Evolutionary conservation across 208 protist genomes (phyloP).

Genomic region (Acanthamoeba quina): DNA sequence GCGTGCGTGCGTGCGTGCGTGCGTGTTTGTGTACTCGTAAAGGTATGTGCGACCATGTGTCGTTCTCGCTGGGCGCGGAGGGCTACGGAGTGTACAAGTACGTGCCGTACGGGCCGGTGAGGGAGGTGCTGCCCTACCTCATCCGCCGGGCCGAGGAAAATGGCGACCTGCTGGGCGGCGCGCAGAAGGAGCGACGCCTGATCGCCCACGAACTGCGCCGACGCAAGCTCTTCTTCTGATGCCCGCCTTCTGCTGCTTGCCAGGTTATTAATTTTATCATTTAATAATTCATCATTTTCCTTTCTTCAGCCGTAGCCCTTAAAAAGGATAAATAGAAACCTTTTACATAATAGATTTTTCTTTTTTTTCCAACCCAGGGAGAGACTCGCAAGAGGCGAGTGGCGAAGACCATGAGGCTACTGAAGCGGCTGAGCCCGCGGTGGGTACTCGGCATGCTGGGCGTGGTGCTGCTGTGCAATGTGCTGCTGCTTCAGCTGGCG

Average conservation of each 20-base stretch:
- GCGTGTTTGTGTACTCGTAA: not conserved
- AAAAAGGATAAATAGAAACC: no score
- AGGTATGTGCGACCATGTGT: slow-evolving; percentile 97
- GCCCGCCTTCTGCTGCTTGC: no score
- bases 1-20: not conserved
- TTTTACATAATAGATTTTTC: no score
- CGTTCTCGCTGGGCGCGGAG: slow-evolving; percentile 93
- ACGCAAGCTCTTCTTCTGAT: slow-evolving; percentile 32
- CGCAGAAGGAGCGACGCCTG: slow-evolving; percentile 65
- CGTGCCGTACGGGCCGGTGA: slow-evolving; percentile 97
- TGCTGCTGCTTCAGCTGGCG: not conserved
- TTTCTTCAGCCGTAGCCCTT: no score
- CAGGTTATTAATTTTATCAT: no score
- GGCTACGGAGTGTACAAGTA: slow-evolving; percentile 93
- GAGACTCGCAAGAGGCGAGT: no score
- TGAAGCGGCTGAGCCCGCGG: no score
- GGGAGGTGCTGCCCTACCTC: slow-evolving; percentile 97
- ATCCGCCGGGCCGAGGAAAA: slow-evolving; percentile 97
- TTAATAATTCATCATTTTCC: no score
- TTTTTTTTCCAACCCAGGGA: no score
- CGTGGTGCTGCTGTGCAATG: not conserved
- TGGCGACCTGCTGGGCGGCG: slow-evolving; percentile 79
- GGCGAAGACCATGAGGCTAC: no score
- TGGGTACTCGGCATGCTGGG: not conserved
- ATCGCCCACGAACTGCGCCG: slow-evolving; percentile 17